These are phyloP conservation scores for Cnidoscolus chayamansa DNA, from an alignment of 441 rosid species.

Conservation along the genomic window DNA sequence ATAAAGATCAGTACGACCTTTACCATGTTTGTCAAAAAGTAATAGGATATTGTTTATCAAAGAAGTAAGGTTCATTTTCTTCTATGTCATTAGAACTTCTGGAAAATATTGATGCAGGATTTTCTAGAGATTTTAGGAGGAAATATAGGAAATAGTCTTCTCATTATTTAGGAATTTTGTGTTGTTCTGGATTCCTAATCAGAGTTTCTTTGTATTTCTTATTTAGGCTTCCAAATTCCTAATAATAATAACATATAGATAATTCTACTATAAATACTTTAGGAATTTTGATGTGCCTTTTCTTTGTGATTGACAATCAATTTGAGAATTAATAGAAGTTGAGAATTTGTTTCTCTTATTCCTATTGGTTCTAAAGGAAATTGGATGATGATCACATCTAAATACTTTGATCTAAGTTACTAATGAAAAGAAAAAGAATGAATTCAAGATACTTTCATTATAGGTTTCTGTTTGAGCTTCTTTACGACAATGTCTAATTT, in stretches of 20 bases:
- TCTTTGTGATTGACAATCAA: too few relatives aligned
- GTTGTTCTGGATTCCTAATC: too few relatives aligned
- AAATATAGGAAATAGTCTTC: not conserved
- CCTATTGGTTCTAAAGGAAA: not conserved
- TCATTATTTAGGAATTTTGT: too few relatives aligned
- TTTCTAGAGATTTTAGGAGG: too few relatives aligned
- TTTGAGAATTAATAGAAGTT: too few relatives aligned
- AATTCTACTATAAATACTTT: too few relatives aligned
- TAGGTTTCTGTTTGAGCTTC: not conserved
- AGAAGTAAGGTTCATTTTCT: not conserved
- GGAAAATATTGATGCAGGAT: not conserved
- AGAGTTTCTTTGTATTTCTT: too few relatives aligned
- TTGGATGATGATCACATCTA: not conserved
- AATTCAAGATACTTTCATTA: not conserved
- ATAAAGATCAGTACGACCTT: not conserved
- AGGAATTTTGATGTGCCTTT: too few relatives aligned
- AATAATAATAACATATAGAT: too few relatives aligned
- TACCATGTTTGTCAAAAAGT: too few relatives aligned
- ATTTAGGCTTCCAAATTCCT: too few relatives aligned
- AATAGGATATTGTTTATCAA: not conserved
- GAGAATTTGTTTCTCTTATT: too few relatives aligned
- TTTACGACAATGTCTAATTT: not conserved
- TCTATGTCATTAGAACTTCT: not conserved
- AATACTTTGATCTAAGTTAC: not conserved
- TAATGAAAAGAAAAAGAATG: not conserved